Conservation (phyloP, 306 rosid genomes). For the Nissolia schottii region DNA sequence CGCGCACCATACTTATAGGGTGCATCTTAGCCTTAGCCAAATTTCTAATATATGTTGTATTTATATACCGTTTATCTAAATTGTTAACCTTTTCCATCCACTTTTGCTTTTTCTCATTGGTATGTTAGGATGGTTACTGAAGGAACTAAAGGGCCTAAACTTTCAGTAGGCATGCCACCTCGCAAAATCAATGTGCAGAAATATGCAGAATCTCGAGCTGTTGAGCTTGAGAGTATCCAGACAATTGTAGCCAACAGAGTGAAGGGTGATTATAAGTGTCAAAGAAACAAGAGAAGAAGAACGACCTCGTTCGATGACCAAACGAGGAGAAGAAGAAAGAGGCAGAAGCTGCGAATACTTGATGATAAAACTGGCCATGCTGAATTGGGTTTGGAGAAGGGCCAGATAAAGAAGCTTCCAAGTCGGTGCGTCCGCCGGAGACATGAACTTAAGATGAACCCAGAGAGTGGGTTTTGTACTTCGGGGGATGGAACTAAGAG, state of each 20-base stretch:
- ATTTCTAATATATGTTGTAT: no score
- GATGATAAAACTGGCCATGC: neutral
- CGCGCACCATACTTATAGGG: no score
- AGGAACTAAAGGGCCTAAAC: conserved; percentile 5
- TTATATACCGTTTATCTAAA: no score
- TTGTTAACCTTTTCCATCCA: neutral
- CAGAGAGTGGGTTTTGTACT: conserved; percentile 49
- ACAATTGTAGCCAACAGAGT: conserved; percentile 40
- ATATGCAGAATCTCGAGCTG: conserved; percentile 56
- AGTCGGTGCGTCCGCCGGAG: conserved; percentile 59
- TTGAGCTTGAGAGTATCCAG: conserved; percentile 66
- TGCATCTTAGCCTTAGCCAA: no score
- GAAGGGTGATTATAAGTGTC: conserved; percentile 50
- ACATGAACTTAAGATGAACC: conserved; percentile 56
- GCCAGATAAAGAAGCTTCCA: conserved; percentile 28
- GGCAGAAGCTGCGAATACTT: conserved; percentile 19
- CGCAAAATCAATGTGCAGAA: conserved; percentile 61
- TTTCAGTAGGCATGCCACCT: conserved; percentile 35
- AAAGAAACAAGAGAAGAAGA: conserved; percentile 77
- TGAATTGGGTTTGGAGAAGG: conserved; percentile 22
- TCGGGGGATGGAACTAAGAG: conserved; percentile 87
- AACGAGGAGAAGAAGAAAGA: conserved; percentile 40
- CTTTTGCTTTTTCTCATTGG: neutral
- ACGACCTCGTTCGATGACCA: conserved; percentile 55
- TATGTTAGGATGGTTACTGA: conserved; percentile 14